Conservation (phyloP, 1,284 basidiomycete genomes). For the Prillingera fragicola region DNA sequence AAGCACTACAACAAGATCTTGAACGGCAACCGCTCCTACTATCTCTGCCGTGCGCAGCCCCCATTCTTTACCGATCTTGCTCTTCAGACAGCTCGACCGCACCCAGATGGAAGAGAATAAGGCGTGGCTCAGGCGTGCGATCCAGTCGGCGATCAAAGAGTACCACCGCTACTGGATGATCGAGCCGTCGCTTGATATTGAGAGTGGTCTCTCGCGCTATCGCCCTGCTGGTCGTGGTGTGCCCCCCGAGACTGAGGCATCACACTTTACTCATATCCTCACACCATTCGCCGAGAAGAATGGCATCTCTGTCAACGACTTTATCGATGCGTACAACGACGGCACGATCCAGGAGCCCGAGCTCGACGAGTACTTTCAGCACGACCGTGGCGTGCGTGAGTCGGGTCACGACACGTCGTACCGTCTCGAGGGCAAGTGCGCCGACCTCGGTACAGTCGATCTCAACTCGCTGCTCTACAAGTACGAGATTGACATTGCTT, state of each 20-base stretch:
- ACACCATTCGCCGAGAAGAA: slow-evolving; percentile 91
- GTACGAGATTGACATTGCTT: slow-evolving; percentile 89
- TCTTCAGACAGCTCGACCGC: slow-evolving; percentile 87
- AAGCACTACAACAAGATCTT: slow-evolving; percentile 82
- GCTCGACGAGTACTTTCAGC: slow-evolving; percentile 94
- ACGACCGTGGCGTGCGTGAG: slow-evolving; percentile 90
- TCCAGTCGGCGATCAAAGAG: slow-evolving; percentile 95
- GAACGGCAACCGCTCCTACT: slow-evolving; percentile 53
- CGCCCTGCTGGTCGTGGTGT: slow-evolving; percentile 93
- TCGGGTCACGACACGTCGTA: slow-evolving; percentile 97
- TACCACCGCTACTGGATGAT: slow-evolving; percentile 97
- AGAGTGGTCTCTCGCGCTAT: slow-evolving; percentile 88
- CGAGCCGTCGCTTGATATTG: slow-evolving; percentile 84
- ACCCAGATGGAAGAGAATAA: slow-evolving; percentile 76
- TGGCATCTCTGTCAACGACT: slow-evolving; percentile 92
- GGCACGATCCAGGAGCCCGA: slow-evolving; percentile 76
- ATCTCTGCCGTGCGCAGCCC: slow-evolving; percentile 91
- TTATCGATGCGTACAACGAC: slow-evolving; percentile 91
- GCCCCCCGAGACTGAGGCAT: slow-evolving; percentile 95
- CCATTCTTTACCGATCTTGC: slow-evolving; percentile 99
- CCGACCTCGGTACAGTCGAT: slow-evolving; percentile 93
- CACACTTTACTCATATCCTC: slow-evolving; percentile 94
- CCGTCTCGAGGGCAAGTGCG: slow-evolving; percentile 86
- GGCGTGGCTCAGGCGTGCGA: slow-evolving; percentile 86
- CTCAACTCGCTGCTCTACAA: slow-evolving; percentile 80